A percentile compares a stretch with the other conserved stretches of the same genome.
Conservation (phyloP, 176 grass and related monocot species). For the Tuctoria greenei region DNA sequence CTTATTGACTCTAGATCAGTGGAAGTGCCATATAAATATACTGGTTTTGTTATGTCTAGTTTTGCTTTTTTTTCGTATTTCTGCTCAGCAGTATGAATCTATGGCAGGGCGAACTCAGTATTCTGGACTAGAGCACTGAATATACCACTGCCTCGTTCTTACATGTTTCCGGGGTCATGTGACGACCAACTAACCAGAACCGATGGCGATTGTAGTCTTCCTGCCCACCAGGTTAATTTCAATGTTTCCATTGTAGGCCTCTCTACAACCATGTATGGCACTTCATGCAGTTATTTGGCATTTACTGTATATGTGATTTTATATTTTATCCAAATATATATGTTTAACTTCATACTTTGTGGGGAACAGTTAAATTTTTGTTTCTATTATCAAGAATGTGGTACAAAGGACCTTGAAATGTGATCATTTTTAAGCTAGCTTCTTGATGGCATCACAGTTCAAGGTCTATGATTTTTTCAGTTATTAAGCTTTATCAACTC, state of each 20-base stretch:
- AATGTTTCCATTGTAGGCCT: slow-evolving; percentile 22
- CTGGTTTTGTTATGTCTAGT: neutral
- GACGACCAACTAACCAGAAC: slow-evolving; percentile 28
- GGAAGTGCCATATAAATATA: neutral
- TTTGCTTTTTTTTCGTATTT: neutral
- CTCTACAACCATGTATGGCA: slow-evolving; percentile 20
- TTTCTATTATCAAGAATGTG: too few species aligned
- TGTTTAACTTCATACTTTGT: too few species aligned
- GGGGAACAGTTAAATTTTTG: too few species aligned
- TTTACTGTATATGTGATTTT: neutral
- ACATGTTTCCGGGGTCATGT: slow-evolving; percentile 55
- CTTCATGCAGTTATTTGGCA: neutral
- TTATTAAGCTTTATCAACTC: too few species aligned
- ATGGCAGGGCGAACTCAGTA: slow-evolving; percentile 84
- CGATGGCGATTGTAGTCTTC: neutral
- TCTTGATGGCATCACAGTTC: too few species aligned
- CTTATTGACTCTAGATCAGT: neutral
- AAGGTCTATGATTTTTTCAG: too few species aligned
- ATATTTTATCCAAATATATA: too few species aligned
- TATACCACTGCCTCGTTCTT: slow-evolving; percentile 77
- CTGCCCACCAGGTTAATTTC: slow-evolving; percentile 27
- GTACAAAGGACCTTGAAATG: too few species aligned
- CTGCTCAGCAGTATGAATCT: slow-evolving; percentile 17
- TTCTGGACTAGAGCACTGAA: slow-evolving; percentile 96
- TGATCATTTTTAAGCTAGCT: too few species aligned